These are phyloP conservation scores for Pueraria montana DNA, from an alignment of 306 rosid species.

Conservation along the genomic window DNA sequence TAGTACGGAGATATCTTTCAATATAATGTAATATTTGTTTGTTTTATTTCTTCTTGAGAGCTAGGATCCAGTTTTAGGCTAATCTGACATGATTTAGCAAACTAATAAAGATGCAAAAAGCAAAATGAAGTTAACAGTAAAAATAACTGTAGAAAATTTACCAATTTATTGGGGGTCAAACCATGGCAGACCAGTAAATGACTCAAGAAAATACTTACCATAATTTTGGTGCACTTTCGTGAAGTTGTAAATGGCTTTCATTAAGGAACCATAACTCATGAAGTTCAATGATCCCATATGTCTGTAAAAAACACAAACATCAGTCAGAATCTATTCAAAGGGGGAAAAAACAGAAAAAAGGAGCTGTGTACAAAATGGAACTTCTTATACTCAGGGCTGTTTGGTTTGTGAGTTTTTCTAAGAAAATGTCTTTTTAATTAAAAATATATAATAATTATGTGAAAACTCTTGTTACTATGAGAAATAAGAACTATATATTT, in stretches of 20 bases:
- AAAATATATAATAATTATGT: not conserved
- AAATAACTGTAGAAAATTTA: not conserved
- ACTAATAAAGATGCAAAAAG: conserved; percentile 2
- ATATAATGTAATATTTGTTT: not conserved
- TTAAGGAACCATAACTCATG: conserved; percentile 77
- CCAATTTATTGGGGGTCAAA: conserved; percentile 15
- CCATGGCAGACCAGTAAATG: conserved; percentile 24
- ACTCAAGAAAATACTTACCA: conserved; percentile 60
- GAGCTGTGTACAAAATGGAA: conserved; percentile 4
- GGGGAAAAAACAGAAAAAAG: too few relatives aligned
- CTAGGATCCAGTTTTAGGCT: conserved; percentile 15
- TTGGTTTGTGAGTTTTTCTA: not conserved
- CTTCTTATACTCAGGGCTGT: conserved; percentile 1
- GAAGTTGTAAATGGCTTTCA: conserved; percentile 77
- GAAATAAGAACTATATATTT: not conserved
- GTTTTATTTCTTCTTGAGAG: not conserved
- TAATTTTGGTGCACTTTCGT: conserved; percentile 76
- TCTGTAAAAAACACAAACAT: conserved; percentile 56
- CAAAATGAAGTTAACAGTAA: not conserved
- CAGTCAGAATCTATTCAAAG: conserved; percentile 41
- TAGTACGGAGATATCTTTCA: too few relatives aligned
- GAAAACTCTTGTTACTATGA: not conserved
- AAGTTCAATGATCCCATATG: conserved; percentile 83
- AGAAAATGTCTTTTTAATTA: not conserved
- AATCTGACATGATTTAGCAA: conserved; percentile 14